Percentiles rank a stretch among this genome's conserved stretches.
Evolutionary conservation across 1,284 basidiomycete species (phyloP).

Genomic region (Xerocomus amazonicus): DNA sequence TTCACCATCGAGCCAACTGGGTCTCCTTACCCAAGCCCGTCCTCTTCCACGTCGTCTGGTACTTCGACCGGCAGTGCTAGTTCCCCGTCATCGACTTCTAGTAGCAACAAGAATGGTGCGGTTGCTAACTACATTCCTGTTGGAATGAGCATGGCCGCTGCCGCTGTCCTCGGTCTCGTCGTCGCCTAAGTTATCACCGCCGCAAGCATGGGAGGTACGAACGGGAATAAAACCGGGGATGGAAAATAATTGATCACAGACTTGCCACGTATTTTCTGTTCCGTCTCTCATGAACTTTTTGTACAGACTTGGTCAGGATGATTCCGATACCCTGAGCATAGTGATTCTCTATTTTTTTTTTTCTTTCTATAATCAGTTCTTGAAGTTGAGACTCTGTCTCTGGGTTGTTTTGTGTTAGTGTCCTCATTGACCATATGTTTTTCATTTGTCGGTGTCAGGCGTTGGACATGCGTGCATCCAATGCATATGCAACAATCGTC

Average conservation of each 20-base stretch:
- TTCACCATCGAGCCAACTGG: conserved; percentile 69
- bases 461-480: no score
- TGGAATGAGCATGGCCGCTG: conserved; percentile 32
- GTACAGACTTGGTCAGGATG: no score
- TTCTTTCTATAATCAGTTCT: no score
- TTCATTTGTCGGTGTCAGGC: no score
- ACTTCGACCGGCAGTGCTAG: conserved; percentile 20
- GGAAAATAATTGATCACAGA: neutral
- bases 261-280: neutral
- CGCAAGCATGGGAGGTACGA: neutral
- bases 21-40: conserved; percentile 53
- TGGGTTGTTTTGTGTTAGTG: no score
- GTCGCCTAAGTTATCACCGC: conserved; percentile 22
- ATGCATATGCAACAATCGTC: no score
- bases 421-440: no score
- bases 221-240: neutral
- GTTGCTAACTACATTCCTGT: conserved; percentile 28
- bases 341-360: no score
- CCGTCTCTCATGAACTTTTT: no score
- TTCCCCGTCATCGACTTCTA: conserved; percentile 23
- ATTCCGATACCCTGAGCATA: no score
- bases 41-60: conserved; percentile 29
- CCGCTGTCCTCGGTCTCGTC: conserved; percentile 33
- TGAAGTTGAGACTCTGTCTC: no score
- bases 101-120: conserved; percentile 15